Evolutionary conservation across 2,329 filamentous ascomycete genomes (phyloP).

Genomic region (Aspergillus niger): DNA sequence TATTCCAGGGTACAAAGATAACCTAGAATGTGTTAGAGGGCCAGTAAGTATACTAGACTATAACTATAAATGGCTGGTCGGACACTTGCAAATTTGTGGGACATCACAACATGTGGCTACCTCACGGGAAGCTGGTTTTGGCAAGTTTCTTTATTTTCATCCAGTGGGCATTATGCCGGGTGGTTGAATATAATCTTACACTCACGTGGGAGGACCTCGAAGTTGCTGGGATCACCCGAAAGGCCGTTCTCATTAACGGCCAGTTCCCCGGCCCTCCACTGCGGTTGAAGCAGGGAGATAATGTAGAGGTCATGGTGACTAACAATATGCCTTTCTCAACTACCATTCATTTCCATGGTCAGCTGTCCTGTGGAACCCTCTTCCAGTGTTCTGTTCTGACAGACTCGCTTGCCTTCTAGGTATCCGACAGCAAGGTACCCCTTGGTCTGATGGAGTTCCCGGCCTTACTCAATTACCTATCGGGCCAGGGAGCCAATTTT

Average conservation of each 20-base stretch:
- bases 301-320: slow-evolving; percentile 33
- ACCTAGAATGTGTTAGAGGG: no score
- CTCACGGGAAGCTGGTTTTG: no score
- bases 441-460: slow-evolving; percentile 62
- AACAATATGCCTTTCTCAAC: slow-evolving; percentile 34
- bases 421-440: slow-evolving; percentile 47
- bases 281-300: slow-evolving; percentile 28
- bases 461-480: slow-evolving; percentile 59
- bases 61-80: no score
- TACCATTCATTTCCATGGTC: slow-evolving; percentile 39
- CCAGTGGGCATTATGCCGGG: no score
- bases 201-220: slow-evolving; percentile 38
- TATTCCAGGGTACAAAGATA: no score
- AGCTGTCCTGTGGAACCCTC: background rate
- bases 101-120: no score
- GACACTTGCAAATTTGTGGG: no score
- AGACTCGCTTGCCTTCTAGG: slow-evolving; percentile 18
- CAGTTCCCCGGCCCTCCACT: slow-evolving; percentile 36
- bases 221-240: slow-evolving; percentile 34
- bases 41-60: no score
- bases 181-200: slow-evolving; percentile 17
- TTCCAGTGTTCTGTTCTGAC: background rate
- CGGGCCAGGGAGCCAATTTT: slow-evolving; percentile 51
- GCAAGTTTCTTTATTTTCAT: no score
- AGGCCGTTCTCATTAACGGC: slow-evolving; percentile 37